Evolutionary conservation across 352 stramenopile genomes (phyloP), one percentile per base, ranked within the genome.

Genomic region (Phytophthora parvispora): DNA sequence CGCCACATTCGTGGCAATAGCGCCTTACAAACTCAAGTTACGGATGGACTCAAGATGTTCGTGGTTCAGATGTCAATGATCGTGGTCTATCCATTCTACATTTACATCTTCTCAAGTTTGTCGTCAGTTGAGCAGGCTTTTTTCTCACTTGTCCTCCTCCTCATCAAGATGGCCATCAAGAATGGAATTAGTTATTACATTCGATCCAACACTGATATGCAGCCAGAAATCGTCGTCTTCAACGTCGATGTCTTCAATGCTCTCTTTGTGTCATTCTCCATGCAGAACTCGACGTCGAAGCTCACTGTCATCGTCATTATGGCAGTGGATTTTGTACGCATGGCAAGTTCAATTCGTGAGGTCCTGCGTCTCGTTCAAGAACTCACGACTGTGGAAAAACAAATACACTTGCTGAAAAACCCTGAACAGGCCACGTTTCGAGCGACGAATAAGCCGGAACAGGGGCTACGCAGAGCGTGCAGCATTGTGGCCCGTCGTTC

Each of bases 181-280:
- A 58, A 72, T 28, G 36, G 59, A 49, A 77, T 77, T 38, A 63
- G 62, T 8, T 43, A 54, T 3, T 55, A 50, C 8, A 27, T 71
- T 47, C 31, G 16, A 4, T 62, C 53, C 28, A 53, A 75, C 8
- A 52, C 56, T 0, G 73, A 75, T n/a, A 34, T 73, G 47, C 59
- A 73, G 24, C 69, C 69, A 20, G 69, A 74, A 47, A 55, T 75
- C 22, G 61, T 84, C 29, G 64, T 81, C 31, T 78, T 81, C 60
- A 79, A 70, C 34, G 50, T 80, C 29, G 60, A 81, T 13, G 60
- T 77, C 36, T 81, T 79, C 54, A 75, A 73, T 50, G 64, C 73
- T 18, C 64, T 82, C 22, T 82, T 76, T 38, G 66, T 78, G 6
- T 56, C 67, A 1, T 80, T 62, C 32, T 78, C 70, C 55, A 70